Evolutionary conservation across 2,329 filamentous ascomycete species (phyloP).

Genomic region (Onygenales sp.): DNA sequence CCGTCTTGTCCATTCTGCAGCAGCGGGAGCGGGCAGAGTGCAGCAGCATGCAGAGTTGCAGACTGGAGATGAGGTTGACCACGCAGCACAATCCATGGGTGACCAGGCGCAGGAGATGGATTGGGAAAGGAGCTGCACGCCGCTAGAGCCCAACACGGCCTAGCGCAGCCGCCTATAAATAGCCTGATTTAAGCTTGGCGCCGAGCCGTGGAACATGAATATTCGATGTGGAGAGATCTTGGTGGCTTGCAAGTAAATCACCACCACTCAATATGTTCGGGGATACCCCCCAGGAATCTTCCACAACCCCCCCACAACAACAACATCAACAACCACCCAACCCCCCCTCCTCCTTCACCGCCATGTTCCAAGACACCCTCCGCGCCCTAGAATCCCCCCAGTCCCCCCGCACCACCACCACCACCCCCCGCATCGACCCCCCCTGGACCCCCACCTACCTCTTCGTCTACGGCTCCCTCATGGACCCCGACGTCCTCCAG

Average conservation of each 20-base stretch:
- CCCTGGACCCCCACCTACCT: conserved; percentile 3
- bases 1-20: too few relatives aligned
- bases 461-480: conserved; percentile 11
- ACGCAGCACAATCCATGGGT: too few relatives aligned
- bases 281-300: not conserved
- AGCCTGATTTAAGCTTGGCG: too few relatives aligned
- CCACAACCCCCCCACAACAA: not conserved
- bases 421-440: not conserved
- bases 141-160: too few relatives aligned
- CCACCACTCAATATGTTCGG: not conserved
- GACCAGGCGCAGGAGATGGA: too few relatives aligned
- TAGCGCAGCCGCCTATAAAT: too few relatives aligned
- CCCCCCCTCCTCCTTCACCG: not conserved
- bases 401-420: not conserved
- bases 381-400: not conserved
- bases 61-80: not conserved
- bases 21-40: too few relatives aligned
- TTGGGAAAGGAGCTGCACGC: not conserved
- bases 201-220: too few relatives aligned
- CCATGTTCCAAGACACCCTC: not conserved
- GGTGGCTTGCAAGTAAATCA: too few relatives aligned
- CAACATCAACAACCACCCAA: not conserved
- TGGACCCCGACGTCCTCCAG: conserved; percentile 9
- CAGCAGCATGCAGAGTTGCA: too few relatives aligned
- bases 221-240: too few relatives aligned